These are phyloP conservation scores for Thuja plicata DNA, from an alignment of 83 land plant genomes.

Conservation along the genomic window DNA sequence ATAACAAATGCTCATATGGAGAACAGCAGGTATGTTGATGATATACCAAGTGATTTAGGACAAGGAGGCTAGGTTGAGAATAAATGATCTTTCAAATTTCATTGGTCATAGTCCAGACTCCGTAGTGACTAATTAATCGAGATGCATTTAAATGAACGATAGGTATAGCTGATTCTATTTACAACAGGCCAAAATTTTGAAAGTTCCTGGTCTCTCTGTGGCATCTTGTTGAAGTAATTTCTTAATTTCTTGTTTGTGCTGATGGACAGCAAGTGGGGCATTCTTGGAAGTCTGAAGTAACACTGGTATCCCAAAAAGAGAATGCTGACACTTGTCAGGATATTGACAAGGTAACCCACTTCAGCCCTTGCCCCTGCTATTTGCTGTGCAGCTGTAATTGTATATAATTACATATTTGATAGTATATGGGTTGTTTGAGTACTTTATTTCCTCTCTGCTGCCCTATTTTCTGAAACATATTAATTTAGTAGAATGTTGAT, in stretches of 20 bases:
- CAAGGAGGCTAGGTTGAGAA: background rate
- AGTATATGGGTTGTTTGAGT: background rate
- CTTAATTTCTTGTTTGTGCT: constrained; percentile 6
- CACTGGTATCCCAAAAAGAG: background rate
- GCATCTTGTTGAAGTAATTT: constrained; percentile 7
- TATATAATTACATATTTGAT: background rate
- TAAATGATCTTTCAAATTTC: background rate
- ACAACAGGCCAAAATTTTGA: background rate
- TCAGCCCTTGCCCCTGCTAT: background rate
- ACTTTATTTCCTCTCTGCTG: background rate
- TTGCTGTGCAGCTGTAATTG: background rate
- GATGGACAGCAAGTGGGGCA: constrained; percentile 12
- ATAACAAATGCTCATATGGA: constrained; percentile 5
- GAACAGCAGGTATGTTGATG: constrained; percentile 6
- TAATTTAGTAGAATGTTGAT: background rate
- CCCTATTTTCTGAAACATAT: background rate
- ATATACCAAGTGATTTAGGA: background rate
- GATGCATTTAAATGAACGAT: background rate
- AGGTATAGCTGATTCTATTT: constrained; percentile 7
- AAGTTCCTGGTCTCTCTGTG: constrained; percentile 1
- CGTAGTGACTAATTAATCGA: background rate
- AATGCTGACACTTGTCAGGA: background rate
- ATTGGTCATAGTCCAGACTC: background rate
- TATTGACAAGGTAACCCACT: constrained; percentile 3
- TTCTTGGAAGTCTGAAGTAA: constrained; percentile 5